Percentiles rank a stretch among this genome's conserved stretches.
phyloP scores from a whole-genome alignment of 768 basidiomycete genomes.

The Terana coerulea region DNA sequence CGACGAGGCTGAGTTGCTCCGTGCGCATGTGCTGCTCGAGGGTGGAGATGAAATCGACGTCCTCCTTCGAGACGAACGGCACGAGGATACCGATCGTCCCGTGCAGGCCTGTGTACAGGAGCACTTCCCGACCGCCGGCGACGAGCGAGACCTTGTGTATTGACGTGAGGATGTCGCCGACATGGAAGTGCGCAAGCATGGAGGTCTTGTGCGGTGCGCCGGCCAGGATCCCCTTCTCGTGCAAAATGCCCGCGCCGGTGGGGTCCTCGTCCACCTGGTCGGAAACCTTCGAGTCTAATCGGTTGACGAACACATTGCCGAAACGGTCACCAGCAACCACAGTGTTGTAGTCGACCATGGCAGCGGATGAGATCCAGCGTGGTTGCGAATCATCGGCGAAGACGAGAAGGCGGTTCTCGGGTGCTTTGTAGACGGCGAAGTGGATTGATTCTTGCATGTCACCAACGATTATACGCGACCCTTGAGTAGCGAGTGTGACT shows the following conservation, averaged over 20 bases:
- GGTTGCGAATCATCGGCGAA: constrained; percentile 95
- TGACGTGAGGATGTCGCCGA: constrained; percentile 88
- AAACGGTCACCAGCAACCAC: constrained; percentile 92
- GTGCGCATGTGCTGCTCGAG: constrained; percentile 94
- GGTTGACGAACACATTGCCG: constrained; percentile 93
- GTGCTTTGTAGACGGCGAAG: constrained; percentile 83
- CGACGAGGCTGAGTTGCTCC: constrained; percentile 84
- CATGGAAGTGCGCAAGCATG: constrained; percentile 85
- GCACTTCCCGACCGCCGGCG: constrained; percentile 92
- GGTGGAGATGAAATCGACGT: constrained; percentile 96
- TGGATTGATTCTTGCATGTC: constrained; percentile 97
- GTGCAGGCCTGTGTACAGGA: constrained; percentile 91
- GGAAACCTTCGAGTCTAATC: constrained; percentile 78
- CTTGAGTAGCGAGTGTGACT: constrained; percentile 86
- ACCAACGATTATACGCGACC: constrained; percentile 90
- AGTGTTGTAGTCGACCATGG: constrained; percentile 97
- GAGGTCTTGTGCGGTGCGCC: constrained; percentile 96
- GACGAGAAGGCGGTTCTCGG: constrained; percentile 83
- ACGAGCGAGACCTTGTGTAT: constrained; percentile 90
- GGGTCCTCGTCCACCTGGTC: constrained; percentile 97
- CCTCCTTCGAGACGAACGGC: constrained; percentile 95
- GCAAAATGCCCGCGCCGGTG: constrained; percentile 92
- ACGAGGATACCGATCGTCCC: constrained; percentile 94
- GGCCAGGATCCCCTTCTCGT: constrained; percentile 92
- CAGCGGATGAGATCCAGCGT: constrained; percentile 83